Evolutionary conservation across 202 grass and related monocot genomes (phyloP).

Genomic region (Thinopyrum obtusiflorum): DNA sequence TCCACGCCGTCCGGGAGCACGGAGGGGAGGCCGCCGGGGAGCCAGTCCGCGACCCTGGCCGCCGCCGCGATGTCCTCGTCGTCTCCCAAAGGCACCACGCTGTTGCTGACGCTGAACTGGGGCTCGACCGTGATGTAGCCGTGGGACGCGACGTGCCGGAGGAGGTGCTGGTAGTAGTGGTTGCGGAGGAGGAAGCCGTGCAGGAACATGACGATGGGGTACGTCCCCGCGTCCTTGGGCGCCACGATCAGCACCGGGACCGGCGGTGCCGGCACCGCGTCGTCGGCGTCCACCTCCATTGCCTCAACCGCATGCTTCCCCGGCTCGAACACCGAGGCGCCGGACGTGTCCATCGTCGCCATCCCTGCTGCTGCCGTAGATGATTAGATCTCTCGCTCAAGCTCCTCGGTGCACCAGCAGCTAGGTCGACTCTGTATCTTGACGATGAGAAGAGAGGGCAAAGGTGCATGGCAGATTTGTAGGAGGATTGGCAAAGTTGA

Average conservation of each 20-base stretch:
- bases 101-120: slow-evolving; percentile 25
- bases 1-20: slow-evolving; percentile 37
- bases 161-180: slow-evolving; percentile 39
- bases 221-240: slow-evolving; percentile 37
- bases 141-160: slow-evolving; percentile 50
- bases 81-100: no score
- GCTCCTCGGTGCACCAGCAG: no score
- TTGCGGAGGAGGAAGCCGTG: slow-evolving; percentile 59
- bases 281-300: neutral
- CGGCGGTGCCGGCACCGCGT: no score
- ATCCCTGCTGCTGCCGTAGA: no score
- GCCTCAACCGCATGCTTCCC: slow-evolving; percentile 27
- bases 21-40: slow-evolving; percentile 25
- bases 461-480: no score
- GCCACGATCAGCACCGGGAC: no score
- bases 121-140: slow-evolving; percentile 61
- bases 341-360: neutral
- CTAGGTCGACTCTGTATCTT: no score
- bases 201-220: slow-evolving; percentile 45
- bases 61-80: slow-evolving; percentile 31
- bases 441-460: no score
- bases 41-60: slow-evolving; percentile 48
- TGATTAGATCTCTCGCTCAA: no score
- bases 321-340: slow-evolving; percentile 14
- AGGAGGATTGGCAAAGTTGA: no score